phyloP scores from a whole-genome alignment of 306 rosid species.

The Trifolium subterraneum region DNA sequence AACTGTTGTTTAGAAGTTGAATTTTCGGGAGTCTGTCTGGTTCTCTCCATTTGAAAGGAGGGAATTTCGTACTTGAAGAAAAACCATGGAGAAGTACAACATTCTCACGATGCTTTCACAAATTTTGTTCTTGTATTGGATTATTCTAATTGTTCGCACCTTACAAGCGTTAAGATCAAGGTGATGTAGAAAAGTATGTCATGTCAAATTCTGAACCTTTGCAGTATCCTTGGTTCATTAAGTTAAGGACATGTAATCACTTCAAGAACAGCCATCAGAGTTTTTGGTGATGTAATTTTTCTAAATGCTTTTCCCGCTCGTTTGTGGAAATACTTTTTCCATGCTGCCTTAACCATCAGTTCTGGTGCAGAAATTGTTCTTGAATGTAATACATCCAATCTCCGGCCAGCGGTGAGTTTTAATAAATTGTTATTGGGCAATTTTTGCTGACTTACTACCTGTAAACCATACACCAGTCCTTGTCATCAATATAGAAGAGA shows the following conservation, averaged over 20 bases:
- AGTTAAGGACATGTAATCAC: constrained; percentile 11
- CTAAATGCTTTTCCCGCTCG: not conserved
- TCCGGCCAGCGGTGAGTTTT: not conserved
- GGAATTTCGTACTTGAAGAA: not conserved
- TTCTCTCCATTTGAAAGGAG: constrained; percentile 7
- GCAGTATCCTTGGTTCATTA: not conserved
- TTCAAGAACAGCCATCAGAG: not conserved
- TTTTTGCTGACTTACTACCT: not conserved
- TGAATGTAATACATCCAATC: not conserved
- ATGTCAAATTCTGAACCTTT: constrained; percentile 7
- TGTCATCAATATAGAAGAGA: not conserved
- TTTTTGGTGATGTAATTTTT: constrained; percentile 1
- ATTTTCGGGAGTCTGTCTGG: constrained; percentile 19
- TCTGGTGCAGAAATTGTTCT: constrained; percentile 4
- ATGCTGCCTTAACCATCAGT: constrained; percentile 11
- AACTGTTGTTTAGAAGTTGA: constrained; percentile 43
- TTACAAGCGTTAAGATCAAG: constrained; percentile 1
- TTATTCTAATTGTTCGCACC: constrained; percentile 13
- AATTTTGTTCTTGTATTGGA: not conserved
- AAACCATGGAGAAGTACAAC: constrained; percentile 15
- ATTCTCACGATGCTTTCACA: constrained; percentile 3
- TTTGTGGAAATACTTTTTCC: not conserved
- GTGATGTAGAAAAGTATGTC: constrained; percentile 24
- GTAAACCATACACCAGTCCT: not conserved
- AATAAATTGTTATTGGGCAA: not conserved